Base-by-base conservation (phyloP, 805 yeast genomes). In the Maudiozyma bulderi region DNA sequence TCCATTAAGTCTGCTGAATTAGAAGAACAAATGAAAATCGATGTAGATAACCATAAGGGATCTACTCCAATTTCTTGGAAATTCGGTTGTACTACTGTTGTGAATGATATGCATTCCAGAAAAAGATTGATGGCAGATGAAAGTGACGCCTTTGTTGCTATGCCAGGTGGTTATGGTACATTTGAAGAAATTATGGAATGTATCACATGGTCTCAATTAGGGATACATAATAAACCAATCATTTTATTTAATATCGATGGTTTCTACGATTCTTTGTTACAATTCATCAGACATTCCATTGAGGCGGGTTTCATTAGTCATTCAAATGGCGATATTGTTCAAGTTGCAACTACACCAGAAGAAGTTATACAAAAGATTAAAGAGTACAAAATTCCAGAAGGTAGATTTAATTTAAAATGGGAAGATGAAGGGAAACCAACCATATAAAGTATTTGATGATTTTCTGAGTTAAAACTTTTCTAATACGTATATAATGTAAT, bases 121-220 rank as follows among this genome's bases (percentile, higher is more conserved):
- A 88, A 88, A 72, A 75, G 81, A 63, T 58, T 84, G 72, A 88
- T 88, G 96, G 95, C 89, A 31, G 75, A 77, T 59, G 90, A 84
- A 64, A 82, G 91, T n/a, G 80, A 80, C 56, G 95, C 91, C 0
- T 88, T 88, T 66, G 78, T 88, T 43, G 95, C 95, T 0, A 74
- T 88, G 70, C 95, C 96, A 11, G 96, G 96, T 53, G 96, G 96
- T 2, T 87, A 81, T 63, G 96, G 96, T 46, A 87, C 95, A 7
- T 68, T 86, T 61, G 96, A 88, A 67, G 96, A 88, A 68, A 73
- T 88, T 53, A 81, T 87, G 82, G 96, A 88, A 70, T 84, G 86
- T 48, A 84, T 84, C 51, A 88, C 96, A 4, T 88, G 96, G 96
- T 80, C 81, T 45, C 96, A 88, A 71, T 73, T 88, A 58, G 93